Evolutionary conservation across 2,329 filamentous ascomycete species (phyloP).

Genomic region (Ophiocordyceps unilateralis): DNA sequence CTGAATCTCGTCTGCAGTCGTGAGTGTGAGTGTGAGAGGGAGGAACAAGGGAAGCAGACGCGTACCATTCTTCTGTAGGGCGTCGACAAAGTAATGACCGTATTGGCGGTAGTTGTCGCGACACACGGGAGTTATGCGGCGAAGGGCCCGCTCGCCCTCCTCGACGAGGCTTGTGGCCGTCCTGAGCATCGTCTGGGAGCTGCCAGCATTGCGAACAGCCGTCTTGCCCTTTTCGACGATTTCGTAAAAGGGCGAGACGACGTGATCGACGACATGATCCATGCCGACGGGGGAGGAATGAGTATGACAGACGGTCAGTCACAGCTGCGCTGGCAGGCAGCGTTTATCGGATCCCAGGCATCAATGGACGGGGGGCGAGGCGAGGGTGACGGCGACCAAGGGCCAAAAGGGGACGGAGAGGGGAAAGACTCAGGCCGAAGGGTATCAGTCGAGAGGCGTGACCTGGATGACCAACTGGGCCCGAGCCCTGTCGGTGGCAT

Average conservation of each 20-base stretch:
- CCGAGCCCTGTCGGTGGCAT: background rate
- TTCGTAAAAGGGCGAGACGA: constrained; percentile 32
- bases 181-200: constrained; percentile 28
- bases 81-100: constrained; percentile 28
- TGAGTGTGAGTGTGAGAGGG: background rate
- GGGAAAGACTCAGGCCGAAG: background rate
- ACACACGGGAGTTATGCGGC: constrained; percentile 33
- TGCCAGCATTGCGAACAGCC: constrained; percentile 29
- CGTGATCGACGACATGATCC: constrained; percentile 24
- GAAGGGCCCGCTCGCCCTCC: constrained; percentile 30
- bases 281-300: constrained; percentile 8
- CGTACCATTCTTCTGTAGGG: constrained; percentile 37
- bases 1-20: constrained; percentile 28
- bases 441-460: background rate
- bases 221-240: constrained; percentile 32
- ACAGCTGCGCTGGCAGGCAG: too few species aligned
- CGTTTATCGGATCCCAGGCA: too few species aligned
- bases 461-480: background rate
- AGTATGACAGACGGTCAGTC: background rate
- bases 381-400: too few species aligned
- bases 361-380: too few species aligned
- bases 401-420: background rate
- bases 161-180: constrained; percentile 28
- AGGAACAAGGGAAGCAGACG: background rate
- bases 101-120: constrained; percentile 30